These are phyloP conservation scores for Arthrinium phaeospermum DNA, from an alignment of 2,329 filamentous ascomycete genomes.

Conservation along the genomic window DNA sequence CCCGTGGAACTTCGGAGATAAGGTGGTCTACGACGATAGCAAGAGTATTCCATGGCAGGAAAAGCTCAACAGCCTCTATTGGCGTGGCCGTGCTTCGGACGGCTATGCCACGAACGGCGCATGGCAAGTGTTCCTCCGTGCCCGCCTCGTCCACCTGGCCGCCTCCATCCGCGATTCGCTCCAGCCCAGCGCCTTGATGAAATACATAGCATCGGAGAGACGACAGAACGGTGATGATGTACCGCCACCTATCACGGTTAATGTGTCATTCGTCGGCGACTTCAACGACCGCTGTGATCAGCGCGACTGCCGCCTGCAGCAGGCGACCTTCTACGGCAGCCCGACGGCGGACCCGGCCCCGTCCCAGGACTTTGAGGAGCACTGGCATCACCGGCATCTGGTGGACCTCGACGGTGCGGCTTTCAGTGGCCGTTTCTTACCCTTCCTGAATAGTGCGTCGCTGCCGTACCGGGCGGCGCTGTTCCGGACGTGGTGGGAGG, in stretches of 20 bases:
- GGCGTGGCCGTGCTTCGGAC: constrained; percentile 60
- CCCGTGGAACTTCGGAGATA: constrained; percentile 46
- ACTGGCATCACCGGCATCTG: constrained; percentile 57
- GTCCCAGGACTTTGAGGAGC: constrained; percentile 40
- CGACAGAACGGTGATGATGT: background rate
- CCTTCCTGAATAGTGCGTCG: constrained; percentile 56
- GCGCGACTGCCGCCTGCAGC: constrained; percentile 40
- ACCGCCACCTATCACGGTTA: constrained; percentile 29
- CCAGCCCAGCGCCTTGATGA: constrained; percentile 23
- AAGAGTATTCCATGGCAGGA: constrained; percentile 51
- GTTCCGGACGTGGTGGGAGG: constrained; percentile 70
- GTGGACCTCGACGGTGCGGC: constrained; percentile 64
- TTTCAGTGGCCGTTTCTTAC: constrained; percentile 55
- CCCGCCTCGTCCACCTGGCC: constrained; percentile 62
- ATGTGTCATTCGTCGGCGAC: constrained; percentile 47
- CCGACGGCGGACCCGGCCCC: constrained; percentile 29
- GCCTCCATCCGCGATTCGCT: constrained; percentile 38
- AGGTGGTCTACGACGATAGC: constrained; percentile 44
- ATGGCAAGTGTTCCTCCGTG: constrained; percentile 65
- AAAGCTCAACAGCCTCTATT: constrained; percentile 57
- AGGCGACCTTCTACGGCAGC: constrained; percentile 39
- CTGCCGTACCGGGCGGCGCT: constrained; percentile 65
- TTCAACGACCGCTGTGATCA: constrained; percentile 40
- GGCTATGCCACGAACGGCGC: constrained; percentile 54
- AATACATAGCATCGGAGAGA: constrained; percentile 20